Evolutionary conservation across 2,329 filamentous ascomycete genomes (phyloP), one percentile per base, ranked within the genome.

Genomic region (Fusarium sp.): DNA sequence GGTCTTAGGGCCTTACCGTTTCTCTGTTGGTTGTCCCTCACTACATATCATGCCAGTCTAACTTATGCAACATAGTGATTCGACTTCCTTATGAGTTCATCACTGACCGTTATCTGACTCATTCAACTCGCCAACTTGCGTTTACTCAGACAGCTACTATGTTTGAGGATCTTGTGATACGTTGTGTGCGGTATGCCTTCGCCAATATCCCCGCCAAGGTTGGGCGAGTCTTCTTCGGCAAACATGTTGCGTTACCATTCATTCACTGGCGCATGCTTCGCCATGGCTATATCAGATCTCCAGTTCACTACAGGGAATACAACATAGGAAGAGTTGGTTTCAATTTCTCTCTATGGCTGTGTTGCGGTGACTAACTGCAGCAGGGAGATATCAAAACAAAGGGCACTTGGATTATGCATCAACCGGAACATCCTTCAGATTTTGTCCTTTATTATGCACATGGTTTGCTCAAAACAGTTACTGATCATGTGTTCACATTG

Each of bases 401-500:
- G 65, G 93, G 93, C 5, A 82, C 95, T 8, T 95, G 92, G 90
- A 88, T 94, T 54, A 87, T 88, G 45, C 82, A 87, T 48, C 86
- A 93, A 74, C 86, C 88, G 21, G 83, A 86, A 42, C 82, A 85
- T 54, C 84, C 87, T 60, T 91, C 93, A 0, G 93, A 96, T 78
- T 84, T 96, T 61, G 90, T 94, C n/a, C 81, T 97, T 4, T 95
- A 94, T 79, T 96, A 96, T 79, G 88, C 89, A 44, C 94, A 97
- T 79, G 94, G 92, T 91, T 82, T 74, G 85, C 33, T 44, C 18
- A 19, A 46, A 41, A 23, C 31, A n/a, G 9, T 37, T 42, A 12
- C 19, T 16, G 6, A 21, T 41, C 15, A 35, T 48, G 29, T 37
- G 41, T 37, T 25, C 45, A 39, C 49, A 21, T 66, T 27, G 27